A percentile compares a stretch with the other conserved stretches of the same genome.
Evolutionary conservation across 257 asterid species (phyloP).

Genomic region (Plectranthus barbatus): DNA sequence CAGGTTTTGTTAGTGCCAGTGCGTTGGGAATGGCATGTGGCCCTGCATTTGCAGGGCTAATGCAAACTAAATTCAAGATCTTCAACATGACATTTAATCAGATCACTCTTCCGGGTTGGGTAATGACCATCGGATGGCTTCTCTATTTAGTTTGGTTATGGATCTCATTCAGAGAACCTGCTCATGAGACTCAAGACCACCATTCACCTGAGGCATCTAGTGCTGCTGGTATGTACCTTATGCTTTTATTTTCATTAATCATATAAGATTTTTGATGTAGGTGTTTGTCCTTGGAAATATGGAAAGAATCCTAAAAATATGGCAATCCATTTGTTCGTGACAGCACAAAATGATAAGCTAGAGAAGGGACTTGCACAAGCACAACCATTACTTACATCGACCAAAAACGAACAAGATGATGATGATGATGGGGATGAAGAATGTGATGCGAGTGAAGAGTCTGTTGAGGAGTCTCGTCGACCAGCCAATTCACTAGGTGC

Average conservation of each 20-base stretch:
- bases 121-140: conserved; percentile 85
- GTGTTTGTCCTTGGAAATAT: neutral
- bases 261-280: neutral
- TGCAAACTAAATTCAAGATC: conserved; percentile 65
- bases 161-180: conserved; percentile 83
- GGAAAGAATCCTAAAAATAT: conserved; percentile 5
- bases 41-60: conserved; percentile 95
- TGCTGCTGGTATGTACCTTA: conserved; percentile 40
- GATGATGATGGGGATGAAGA: conserved; percentile 66
- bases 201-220: conserved; percentile 36
- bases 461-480: conserved; percentile 62
- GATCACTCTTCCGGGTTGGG: conserved; percentile 94
- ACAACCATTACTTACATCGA: conserved; percentile 62
- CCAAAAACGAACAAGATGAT: conserved; percentile 39
- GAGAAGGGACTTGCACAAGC: conserved; percentile 72
- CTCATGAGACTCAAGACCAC: conserved; percentile 32
- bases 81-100: conserved; percentile 69
- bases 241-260: neutral
- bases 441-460: conserved; percentile 79
- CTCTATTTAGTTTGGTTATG: conserved; percentile 69
- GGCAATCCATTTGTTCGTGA: conserved; percentile 8
- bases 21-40: conserved; percentile 99
- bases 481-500: conserved; percentile 77
- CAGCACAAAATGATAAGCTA: conserved; percentile 51
- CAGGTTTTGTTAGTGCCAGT: conserved; percentile 98